A percentile compares a stretch with the other conserved stretches of the same genome.
Evolutionary conservation across 495 filamentous ascomycete species (phyloP).

Genomic region (Amphirosellinia nigrospora): DNA sequence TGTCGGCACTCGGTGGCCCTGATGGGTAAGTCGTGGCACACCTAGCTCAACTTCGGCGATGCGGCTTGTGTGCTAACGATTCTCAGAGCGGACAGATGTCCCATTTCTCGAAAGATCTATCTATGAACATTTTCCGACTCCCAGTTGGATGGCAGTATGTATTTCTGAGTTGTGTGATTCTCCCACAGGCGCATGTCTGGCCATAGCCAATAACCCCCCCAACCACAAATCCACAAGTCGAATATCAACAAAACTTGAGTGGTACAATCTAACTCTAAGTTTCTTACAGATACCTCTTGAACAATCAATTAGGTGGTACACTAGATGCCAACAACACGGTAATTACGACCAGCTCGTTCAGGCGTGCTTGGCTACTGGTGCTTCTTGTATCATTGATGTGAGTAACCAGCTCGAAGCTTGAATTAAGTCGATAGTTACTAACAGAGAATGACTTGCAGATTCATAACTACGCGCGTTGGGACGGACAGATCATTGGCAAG

Average conservation of each 20-base stretch:
- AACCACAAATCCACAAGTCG: background rate
- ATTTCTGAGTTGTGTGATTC: background rate
- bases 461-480: slow-evolving; percentile 67
- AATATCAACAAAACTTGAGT: background rate
- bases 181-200: background rate
- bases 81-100: slow-evolving; percentile 55
- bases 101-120: slow-evolving; percentile 59
- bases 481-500: slow-evolving; percentile 63
- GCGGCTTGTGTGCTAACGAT: background rate
- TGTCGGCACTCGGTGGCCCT: slow-evolving; percentile 35
- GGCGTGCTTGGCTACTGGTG: slow-evolving; percentile 57
- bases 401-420: slow-evolving; percentile 4
- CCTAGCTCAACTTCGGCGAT: background rate
- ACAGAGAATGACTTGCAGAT: slow-evolving; percentile 28
- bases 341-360: slow-evolving; percentile 61
- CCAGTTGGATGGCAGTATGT: slow-evolving; percentile 62
- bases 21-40: slow-evolving; percentile 37
- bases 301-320: slow-evolving; percentile 53
- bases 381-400: slow-evolving; percentile 60
- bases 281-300: slow-evolving; percentile 35
- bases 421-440: background rate
- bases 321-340: slow-evolving; percentile 51
- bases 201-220: background rate
- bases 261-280: slow-evolving; percentile 34
- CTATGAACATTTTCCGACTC: slow-evolving; percentile 63